Conservation (phyloP, 805 yeast genomes). For the Wickerhamomyces strasburgensis region DNA sequence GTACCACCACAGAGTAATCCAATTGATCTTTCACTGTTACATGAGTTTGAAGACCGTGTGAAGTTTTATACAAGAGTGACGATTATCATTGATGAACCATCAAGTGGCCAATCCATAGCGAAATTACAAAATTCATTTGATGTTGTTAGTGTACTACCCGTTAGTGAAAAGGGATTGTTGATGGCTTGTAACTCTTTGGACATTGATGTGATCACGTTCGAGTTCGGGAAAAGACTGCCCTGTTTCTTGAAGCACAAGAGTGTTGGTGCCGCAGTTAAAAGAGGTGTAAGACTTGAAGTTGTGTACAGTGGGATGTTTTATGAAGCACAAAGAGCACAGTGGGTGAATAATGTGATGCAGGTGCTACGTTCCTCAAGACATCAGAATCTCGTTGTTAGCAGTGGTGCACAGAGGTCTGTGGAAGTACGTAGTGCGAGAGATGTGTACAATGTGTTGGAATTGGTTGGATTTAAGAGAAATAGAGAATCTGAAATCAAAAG, state of each 20-base stretch:
- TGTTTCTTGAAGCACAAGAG: conserved; percentile 79
- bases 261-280: conserved; percentile 73
- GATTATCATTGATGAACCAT: conserved; percentile 67
- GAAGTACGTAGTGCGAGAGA: conserved; percentile 67
- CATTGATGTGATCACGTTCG: conserved; percentile 74
- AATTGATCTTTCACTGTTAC: conserved; percentile 31
- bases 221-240: conserved; percentile 60
- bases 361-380: conserved; percentile 77
- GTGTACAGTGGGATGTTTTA: conserved; percentile 54
- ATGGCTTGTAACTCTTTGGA: conserved; percentile 72
- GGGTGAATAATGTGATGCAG: conserved; percentile 67
- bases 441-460: conserved; percentile 54
- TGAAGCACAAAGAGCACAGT: conserved; percentile 46
- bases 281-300: conserved; percentile 81
- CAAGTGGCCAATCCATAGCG: conserved; percentile 58
- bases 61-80: conserved; percentile 69
- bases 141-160: conserved; percentile 75
- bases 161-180: conserved; percentile 72
- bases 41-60: conserved; percentile 29
- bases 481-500: conserved; percentile 51
- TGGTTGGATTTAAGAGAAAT: conserved; percentile 62
- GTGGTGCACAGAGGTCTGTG: conserved; percentile 60
- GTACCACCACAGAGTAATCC: conserved; percentile 29
- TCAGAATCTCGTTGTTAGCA: conserved; percentile 71
- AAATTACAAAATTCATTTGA: conserved; percentile 54